phyloP scores from a whole-genome alignment of 169 alveolate species.

The Plasmodium blacklocki region DNA sequence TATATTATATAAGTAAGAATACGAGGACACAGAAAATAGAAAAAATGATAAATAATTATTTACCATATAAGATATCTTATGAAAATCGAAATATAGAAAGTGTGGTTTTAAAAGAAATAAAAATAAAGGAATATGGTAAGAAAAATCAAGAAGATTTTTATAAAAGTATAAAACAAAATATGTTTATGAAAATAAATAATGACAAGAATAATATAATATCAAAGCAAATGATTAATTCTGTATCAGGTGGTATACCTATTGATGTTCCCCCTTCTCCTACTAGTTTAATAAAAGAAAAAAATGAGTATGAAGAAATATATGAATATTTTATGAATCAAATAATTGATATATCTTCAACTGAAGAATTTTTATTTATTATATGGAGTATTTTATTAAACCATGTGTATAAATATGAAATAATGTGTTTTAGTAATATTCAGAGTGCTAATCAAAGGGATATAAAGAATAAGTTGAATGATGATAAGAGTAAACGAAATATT shows the following conservation, averaged over 20 bases:
- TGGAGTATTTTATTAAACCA: conserved; percentile 58
- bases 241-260: too few relatives aligned
- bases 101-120: conserved; percentile 9
- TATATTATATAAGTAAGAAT: conserved; percentile 65
- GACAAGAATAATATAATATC: not conserved
- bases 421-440: conserved; percentile 40
- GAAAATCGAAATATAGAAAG: conserved; percentile 50
- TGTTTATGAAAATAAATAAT: not conserved
- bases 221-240: not conserved
- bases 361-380: conserved; percentile 53
- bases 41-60: conserved; percentile 59
- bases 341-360: conserved; percentile 27
- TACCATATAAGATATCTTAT: conserved; percentile 18
- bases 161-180: conserved; percentile 4
- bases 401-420: conserved; percentile 36
- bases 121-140: not conserved
- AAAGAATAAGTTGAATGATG: conserved; percentile 1
- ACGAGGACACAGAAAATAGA: conserved; percentile 41
- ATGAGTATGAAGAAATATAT: conserved; percentile 22
- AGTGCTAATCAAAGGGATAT: conserved; percentile 1
- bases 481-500: not conserved
- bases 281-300: conserved; percentile 10
- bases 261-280: not conserved
- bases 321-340: conserved; percentile 47
- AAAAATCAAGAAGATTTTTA: not conserved